Evolutionary conservation across 768 basidiomycete genomes (phyloP), one percentile per base, ranked within the genome.

Genomic region (Phallus indusiatus): DNA sequence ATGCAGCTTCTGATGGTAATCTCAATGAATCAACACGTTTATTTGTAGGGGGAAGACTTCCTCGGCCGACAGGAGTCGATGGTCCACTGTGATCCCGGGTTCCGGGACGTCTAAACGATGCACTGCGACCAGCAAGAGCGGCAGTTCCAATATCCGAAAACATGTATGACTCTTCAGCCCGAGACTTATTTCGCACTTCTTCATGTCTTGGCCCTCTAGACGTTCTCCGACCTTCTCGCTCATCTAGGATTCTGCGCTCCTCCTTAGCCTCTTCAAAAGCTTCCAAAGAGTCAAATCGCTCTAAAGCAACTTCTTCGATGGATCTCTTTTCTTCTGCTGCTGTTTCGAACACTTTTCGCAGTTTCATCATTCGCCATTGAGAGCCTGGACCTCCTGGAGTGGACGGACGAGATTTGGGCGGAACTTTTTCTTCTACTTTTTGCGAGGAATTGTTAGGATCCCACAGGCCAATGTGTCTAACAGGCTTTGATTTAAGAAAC

Each of bases 331-430:
- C 92, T 66, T 97, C 94, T 60, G 91, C 85, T 0, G 89, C 92
- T 2, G 88, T 81, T 69, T 98, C 95, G 67, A 91, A 94, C 0
- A 92, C 86, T 16, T 90, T 80, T 46, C 85, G 82, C 0, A 99
- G 81, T 65, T 94, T 92, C 85, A 90, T 93, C 96, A 98, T 98
- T 16, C 96, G 85, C 95, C 96, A 99, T 67, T 84, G 85, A 1
- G 91, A 92, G 11, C 95, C 95, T 5, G 94, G 88, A 1, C 92
- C 93, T 1, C 95, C 95, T 0, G 93, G 91, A 0, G 80, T 82
- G 56, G 75, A 64, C 52, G 69, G 68, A 69, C 20, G 80, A 67
- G 57, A 52, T 68, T 79, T 82, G 5, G 78, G 71, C 53, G 75
- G 73, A 54, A 76, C 73, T 12, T 74, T 68, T 59, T 80, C 71